phyloP scores from a whole-genome alignment of 208 protist genomes.

The Trypanosoma melophagium region DNA sequence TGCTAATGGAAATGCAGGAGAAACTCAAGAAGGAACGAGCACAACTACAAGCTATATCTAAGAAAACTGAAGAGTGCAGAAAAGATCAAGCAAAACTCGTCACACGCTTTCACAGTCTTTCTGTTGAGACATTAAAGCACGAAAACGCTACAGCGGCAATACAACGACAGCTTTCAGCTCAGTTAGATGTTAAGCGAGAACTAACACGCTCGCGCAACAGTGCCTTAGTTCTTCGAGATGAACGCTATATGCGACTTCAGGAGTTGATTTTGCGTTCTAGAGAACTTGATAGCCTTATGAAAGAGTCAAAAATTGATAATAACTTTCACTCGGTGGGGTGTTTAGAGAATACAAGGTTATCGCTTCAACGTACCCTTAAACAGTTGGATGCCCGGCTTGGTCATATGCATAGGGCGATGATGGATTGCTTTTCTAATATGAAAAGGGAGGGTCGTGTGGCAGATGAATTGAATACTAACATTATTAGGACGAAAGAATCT shows the following conservation, averaged over 20 bases:
- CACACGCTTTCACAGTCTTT: conserved; percentile 1
- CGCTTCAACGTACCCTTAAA: conserved; percentile 31
- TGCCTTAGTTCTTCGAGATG: conserved; percentile 25
- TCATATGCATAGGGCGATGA: conserved; percentile 27
- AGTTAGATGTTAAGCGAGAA: conserved; percentile 13
- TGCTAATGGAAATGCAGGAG: conserved; percentile 11
- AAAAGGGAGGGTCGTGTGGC: conserved; percentile 29
- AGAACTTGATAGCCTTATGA: conserved; percentile 24
- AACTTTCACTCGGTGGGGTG: conserved; percentile 21
- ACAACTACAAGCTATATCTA: neutral
- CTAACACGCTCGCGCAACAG: conserved; percentile 9
- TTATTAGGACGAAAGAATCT: conserved; percentile 20
- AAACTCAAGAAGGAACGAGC: conserved; percentile 17
- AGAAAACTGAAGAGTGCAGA: neutral
- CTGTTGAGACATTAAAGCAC: conserved; percentile 30
- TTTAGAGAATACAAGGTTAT: conserved; percentile 28
- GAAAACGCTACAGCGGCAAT: conserved; percentile 20
- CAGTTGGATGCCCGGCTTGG: conserved; percentile 44
- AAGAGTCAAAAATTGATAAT: conserved; percentile 4
- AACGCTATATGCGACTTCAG: conserved; percentile 25
- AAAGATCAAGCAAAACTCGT: conserved; percentile 1
- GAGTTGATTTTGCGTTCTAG: conserved; percentile 22
- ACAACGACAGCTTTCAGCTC: conserved; percentile 22
- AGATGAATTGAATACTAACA: conserved; percentile 34
- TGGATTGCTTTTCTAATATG: conserved; percentile 36